phyloP scores from a whole-genome alignment of 371 early-diverging fungal species.

The Entomophthora muscae region DNA sequence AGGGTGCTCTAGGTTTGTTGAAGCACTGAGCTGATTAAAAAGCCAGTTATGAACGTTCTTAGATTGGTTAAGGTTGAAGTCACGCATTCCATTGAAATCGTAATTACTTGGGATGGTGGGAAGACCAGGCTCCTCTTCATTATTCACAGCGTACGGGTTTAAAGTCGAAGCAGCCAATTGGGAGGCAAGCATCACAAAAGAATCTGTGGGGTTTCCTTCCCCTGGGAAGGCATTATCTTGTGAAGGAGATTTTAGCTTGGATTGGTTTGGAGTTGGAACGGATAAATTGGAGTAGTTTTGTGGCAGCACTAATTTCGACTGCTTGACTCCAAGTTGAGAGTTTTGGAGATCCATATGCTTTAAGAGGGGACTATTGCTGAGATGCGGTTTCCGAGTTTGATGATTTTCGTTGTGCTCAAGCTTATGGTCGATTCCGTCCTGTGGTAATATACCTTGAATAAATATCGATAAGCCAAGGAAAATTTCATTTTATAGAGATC shows the following conservation, averaged over 20 bases:
- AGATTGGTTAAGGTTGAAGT: slow-evolving; percentile 14
- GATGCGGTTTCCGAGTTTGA: neutral
- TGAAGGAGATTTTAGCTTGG: neutral
- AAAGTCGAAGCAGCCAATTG: slow-evolving; percentile 11
- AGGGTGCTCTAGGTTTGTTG: slow-evolving; percentile 61
- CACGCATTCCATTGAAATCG: slow-evolving; percentile 8
- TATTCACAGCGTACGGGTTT: neutral
- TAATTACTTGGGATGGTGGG: slow-evolving; percentile 9
- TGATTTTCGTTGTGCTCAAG: neutral
- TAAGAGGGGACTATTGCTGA: too few relatives aligned
- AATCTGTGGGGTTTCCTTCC: slow-evolving; percentile 14
- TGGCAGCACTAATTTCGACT: neutral
- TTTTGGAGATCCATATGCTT: too few relatives aligned
- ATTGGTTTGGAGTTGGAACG: neutral
- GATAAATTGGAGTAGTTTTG: neutral
- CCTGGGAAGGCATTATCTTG: slow-evolving; percentile 6
- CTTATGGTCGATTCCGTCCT: neutral
- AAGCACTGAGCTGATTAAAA: slow-evolving; percentile 48
- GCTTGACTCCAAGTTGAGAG: neutral
- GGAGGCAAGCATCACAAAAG: slow-evolving; percentile 23
- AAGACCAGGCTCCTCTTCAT: neutral
- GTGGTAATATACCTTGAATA: slow-evolving; percentile 8
- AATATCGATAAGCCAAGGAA: too few relatives aligned
- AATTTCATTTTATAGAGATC: too few relatives aligned
- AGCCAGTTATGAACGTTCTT: slow-evolving; percentile 42